Evolutionary conservation across 139 green algal species (phyloP).

Genomic region (Klebsormidium nitens): DNA sequence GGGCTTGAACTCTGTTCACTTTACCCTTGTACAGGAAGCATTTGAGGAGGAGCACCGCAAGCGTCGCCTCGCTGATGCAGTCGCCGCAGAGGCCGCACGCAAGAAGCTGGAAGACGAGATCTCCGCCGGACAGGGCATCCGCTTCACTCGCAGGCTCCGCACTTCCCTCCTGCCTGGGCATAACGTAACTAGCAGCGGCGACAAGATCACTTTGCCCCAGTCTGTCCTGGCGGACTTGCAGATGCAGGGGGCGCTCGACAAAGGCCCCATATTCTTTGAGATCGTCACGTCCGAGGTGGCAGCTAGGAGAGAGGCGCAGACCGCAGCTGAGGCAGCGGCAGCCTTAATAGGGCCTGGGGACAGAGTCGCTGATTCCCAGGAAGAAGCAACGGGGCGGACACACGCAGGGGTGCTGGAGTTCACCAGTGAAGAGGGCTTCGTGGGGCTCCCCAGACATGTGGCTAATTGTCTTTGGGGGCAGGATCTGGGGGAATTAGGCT

Average conservation of each 20-base stretch:
- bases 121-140: slow-evolving; percentile 14
- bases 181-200: too few relatives aligned
- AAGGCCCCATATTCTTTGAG: slow-evolving; percentile 39
- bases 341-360: too few relatives aligned
- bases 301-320: background rate
- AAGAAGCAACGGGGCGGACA: background rate
- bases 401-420: slow-evolving; percentile 43
- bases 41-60: slow-evolving; percentile 18
- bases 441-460: slow-evolving; percentile 23
- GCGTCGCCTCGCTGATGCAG: too few relatives aligned
- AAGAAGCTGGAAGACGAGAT: slow-evolving; percentile 13
- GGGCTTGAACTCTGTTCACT: too few relatives aligned
- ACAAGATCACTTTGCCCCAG: slow-evolving; percentile 32
- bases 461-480: background rate
- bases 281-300: slow-evolving; percentile 6
- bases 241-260: slow-evolving; percentile 25
- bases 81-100: too few relatives aligned
- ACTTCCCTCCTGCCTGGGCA: slow-evolving; percentile 8
- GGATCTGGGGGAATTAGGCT: background rate
- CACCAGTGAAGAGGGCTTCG: slow-evolving; percentile 28
- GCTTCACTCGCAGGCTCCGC: slow-evolving; percentile 13
- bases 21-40: too few relatives aligned
- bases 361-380: background rate
- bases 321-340: too few relatives aligned
- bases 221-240: slow-evolving; percentile 15